Evolutionary conservation across 148 eudicot genomes (phyloP).

Genomic region (Pouteria glomerata): DNA sequence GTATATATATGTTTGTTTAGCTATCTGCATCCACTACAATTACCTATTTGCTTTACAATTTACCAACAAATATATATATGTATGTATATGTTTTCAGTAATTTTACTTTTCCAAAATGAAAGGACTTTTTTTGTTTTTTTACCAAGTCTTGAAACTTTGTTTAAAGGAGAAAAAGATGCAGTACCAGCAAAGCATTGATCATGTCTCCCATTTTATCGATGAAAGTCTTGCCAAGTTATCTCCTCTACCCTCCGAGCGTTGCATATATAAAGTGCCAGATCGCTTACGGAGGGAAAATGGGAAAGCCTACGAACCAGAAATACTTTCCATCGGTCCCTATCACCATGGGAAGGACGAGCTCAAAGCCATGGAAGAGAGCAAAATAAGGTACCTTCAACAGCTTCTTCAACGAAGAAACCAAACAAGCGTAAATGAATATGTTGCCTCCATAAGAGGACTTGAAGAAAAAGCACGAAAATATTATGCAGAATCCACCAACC

Average conservation of each 20-base stretch:
- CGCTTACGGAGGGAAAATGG: constrained; percentile 3
- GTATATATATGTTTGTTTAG: too few relatives aligned
- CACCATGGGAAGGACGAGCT: too few relatives aligned
- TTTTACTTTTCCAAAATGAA: too few relatives aligned
- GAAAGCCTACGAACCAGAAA: constrained; percentile 23
- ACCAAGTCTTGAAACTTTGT: too few relatives aligned
- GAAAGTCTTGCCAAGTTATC: constrained; percentile 2
- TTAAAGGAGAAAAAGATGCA: too few relatives aligned
- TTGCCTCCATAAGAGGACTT: constrained; percentile 5
- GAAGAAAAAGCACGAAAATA: constrained; percentile 7
- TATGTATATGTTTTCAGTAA: too few relatives aligned
- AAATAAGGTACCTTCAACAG: constrained; percentile 1
- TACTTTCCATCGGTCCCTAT: too few relatives aligned
- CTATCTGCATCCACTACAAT: too few relatives aligned
- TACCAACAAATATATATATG: too few relatives aligned
- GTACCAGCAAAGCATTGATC: too few relatives aligned
- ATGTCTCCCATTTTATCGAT: neutral
- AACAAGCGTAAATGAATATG: neutral
- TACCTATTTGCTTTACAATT: too few relatives aligned
- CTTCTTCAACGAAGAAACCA: constrained; percentile 10
- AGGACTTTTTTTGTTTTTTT: too few relatives aligned
- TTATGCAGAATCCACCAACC: constrained; percentile 8
- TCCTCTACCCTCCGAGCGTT: neutral
- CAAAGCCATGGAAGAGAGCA: constrained; percentile 22
- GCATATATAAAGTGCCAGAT: constrained; percentile 16